Percentiles rank a stretch among this genome's conserved stretches.
Evolutionary conservation across 306 rosid species (phyloP).

Genomic region (Fagus sylvatica): DNA sequence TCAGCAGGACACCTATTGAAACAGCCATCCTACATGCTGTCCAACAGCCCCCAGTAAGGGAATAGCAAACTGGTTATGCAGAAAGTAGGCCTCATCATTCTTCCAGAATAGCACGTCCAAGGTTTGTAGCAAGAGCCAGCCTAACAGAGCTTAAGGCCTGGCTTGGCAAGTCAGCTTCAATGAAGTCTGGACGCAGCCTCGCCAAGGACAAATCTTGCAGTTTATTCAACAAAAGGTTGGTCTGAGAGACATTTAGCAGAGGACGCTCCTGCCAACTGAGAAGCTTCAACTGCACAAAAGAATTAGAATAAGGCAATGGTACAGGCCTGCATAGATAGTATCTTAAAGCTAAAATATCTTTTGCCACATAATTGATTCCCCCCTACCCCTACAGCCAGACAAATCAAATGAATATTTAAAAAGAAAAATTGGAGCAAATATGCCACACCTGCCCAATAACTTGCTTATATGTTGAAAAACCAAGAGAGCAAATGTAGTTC

Average conservation of each 20-base stretch:
- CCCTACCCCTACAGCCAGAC: not conserved
- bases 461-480: too few species aligned
- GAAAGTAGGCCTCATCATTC: slow-evolving; percentile 32
- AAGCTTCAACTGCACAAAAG: slow-evolving; percentile 68
- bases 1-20: not conserved
- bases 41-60: not conserved
- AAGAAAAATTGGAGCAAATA: too few species aligned
- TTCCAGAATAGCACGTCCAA: slow-evolving; percentile 82
- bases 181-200: slow-evolving; percentile 60
- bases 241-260: slow-evolving; percentile 66
- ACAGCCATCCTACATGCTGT: not conserved
- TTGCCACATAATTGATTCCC: not conserved
- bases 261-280: slow-evolving; percentile 78
- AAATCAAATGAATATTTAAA: too few species aligned
- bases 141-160: slow-evolving; percentile 68
- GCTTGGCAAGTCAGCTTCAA: slow-evolving; percentile 55
- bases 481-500: too few species aligned
- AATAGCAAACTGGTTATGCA: not conserved
- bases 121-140: slow-evolving; percentile 82
- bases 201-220: slow-evolving; percentile 83
- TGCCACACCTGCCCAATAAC: too few species aligned
- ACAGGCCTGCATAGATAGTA: not conserved
- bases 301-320: not conserved
- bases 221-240: slow-evolving; percentile 76
- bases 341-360: not conserved